Evolutionary conservation across 176 grass and related monocot species (phyloP).

Genomic region (Typha latifolia): DNA sequence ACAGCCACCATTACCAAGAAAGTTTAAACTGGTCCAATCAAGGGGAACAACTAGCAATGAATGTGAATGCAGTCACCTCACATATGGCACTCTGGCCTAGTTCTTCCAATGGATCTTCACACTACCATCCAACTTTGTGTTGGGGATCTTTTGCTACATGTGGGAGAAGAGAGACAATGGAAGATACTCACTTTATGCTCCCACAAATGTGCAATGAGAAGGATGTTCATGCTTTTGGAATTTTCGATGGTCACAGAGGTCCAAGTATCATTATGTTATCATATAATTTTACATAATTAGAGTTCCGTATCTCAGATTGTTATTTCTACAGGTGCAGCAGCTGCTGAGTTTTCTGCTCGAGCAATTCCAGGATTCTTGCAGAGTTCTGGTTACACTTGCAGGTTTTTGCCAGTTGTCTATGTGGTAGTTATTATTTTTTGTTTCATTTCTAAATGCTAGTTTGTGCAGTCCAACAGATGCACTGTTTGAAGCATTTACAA

Average conservation of each 20-base stretch:
- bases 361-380: constrained; percentile 75
- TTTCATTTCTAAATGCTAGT: constrained; percentile 13
- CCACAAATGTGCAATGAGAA: constrained; percentile 53
- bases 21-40: constrained; percentile 61
- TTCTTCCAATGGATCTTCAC: constrained; percentile 27
- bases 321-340: constrained; percentile 64
- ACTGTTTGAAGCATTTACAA: constrained; percentile 69
- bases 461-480: constrained; percentile 56
- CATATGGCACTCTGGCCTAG: constrained; percentile 26
- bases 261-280: background rate
- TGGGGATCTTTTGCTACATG: constrained; percentile 94
- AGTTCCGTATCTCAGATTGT: constrained; percentile 23
- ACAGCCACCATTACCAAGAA: constrained; percentile 51
- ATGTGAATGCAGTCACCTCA: constrained; percentile 24
- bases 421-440: constrained; percentile 3
- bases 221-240: constrained; percentile 69
- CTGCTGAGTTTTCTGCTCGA: constrained; percentile 87
- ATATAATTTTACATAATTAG: background rate
- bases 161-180: constrained; percentile 85
- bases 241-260: constrained; percentile 99
- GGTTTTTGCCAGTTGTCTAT: constrained; percentile 24
- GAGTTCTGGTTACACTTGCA: constrained; percentile 34
- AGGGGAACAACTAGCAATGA: constrained; percentile 54
- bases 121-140: constrained; percentile 64
- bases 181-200: constrained; percentile 94